Base-by-base conservation (phyloP, 495 filamentous ascomycete genomes). In the Oidiodendron maius region DNA sequence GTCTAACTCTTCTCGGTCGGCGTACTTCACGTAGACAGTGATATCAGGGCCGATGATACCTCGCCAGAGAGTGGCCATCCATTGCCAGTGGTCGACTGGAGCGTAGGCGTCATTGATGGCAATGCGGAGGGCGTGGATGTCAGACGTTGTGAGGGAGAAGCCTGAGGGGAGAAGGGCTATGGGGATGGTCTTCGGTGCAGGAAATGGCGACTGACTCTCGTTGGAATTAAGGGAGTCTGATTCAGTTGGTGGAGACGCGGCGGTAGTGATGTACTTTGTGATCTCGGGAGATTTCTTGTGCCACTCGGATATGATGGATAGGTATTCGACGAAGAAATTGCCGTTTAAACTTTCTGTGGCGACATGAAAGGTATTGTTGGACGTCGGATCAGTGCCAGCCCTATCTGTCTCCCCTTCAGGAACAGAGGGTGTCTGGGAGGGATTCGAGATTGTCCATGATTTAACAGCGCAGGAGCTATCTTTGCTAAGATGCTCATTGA, bases 11-110 rank as follows among this genome's bases (percentile, higher is more conserved):
- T 75, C 72, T 34, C 60, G 64, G 0, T 57, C 51, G 13, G 52
- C 53, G 13, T 54, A 15, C n/a, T 51, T 43, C 28, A 83, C 75
- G 53, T 80, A 91, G 17, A 98, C 76, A 0, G 89, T 95, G 50
- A 96, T 71, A 66, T 98, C 93, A 0, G 91, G 79, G 0, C 88
- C 90, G 0, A 91, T 76, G 44, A 87, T 86, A 1, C 87, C 86
- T 1, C 91, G 83, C 91, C 91, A 98, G 2, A 96, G 75, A 42
- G 87, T 93, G 22, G 91, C 93, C 72, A 91, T 88, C 93, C 93
- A 96, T 65, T 96, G 89, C 93, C 93, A 98, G 62, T 98, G 93
- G 59, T 98, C 89, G 23, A 87, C 70, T 0, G 87, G 82, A 1
- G 77, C 76, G 61, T 95, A 95, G 2, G 78, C 71, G 55, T 96